These are phyloP conservation scores for Apiospora arundinis DNA, from an alignment of 2,329 filamentous ascomycete species.

Conservation along the genomic window DNA sequence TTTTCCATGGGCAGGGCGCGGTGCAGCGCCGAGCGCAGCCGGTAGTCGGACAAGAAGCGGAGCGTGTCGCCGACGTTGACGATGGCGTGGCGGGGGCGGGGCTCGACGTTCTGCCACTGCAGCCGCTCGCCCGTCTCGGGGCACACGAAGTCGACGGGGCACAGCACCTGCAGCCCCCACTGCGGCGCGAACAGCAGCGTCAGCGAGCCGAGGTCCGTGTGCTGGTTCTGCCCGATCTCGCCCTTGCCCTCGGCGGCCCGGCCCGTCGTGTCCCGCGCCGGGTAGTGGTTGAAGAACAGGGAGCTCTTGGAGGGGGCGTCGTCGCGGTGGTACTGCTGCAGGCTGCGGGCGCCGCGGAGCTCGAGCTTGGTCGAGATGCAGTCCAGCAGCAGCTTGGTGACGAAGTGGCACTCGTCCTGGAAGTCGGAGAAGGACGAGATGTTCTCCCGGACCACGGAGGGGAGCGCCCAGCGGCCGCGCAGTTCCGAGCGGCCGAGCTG, in stretches of 20 bases:
- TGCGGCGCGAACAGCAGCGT: neutral
- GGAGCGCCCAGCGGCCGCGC: constrained; percentile 21
- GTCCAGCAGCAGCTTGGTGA: constrained; percentile 21
- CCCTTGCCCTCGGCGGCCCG: constrained; percentile 1
- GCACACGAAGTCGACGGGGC: constrained; percentile 1
- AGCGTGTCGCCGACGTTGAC: constrained; percentile 16
- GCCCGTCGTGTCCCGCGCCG: neutral
- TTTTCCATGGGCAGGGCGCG: constrained; percentile 19
- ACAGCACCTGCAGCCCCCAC: neutral
- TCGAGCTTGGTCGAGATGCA: constrained; percentile 21
- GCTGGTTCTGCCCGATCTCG: constrained; percentile 21
- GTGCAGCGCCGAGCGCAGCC: neutral
- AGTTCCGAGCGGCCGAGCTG: constrained; percentile 5
- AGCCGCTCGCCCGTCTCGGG: constrained; percentile 11
- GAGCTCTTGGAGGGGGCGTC: constrained; percentile 21
- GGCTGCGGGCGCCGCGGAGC: constrained; percentile 1
- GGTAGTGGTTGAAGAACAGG: constrained; percentile 22
- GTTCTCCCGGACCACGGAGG: constrained; percentile 17
- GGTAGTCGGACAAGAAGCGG: neutral
- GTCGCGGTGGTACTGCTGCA: constrained; percentile 22
- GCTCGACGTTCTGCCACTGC: constrained; percentile 16
- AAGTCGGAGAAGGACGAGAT: constrained; percentile 17
- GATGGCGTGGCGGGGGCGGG: constrained; percentile 16
- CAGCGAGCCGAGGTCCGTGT: neutral
- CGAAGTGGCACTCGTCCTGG: constrained; percentile 18